phyloP scores from a whole-genome alignment of 2,329 filamentous ascomycete species.

The Leptodontidium sp. region DNA sequence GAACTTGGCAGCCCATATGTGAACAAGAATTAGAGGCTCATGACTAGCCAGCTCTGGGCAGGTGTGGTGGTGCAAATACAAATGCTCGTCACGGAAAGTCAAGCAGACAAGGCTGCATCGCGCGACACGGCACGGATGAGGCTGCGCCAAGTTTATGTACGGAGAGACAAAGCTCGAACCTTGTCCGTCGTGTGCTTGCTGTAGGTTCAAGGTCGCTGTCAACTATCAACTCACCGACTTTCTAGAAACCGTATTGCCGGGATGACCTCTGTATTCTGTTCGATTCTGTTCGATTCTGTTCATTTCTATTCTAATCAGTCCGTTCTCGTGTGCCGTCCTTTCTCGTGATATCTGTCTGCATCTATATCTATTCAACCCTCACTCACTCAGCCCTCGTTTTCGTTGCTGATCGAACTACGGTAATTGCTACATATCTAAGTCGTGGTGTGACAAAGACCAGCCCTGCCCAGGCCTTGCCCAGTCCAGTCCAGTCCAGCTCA shows the following conservation, averaged over 20 bases:
- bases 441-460: constrained; percentile 28
- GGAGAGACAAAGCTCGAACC: background rate
- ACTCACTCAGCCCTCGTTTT: background rate
- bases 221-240: constrained; percentile 12
- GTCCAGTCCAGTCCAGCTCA: no score
- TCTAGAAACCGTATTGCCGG: background rate
- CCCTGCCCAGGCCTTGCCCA: constrained; percentile 11
- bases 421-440: background rate
- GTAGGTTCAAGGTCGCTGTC: background rate
- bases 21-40: constrained; percentile 17
- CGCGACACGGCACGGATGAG: constrained; percentile 16
- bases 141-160: constrained; percentile 14
- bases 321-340: no score
- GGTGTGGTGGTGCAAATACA: background rate
- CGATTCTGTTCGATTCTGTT: background rate
- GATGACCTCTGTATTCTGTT: background rate
- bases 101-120: constrained; percentile 20
- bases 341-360: background rate
- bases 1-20: constrained; percentile 18
- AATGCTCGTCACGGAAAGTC: background rate
- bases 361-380: no score
- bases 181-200: background rate
- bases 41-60: constrained; percentile 5
- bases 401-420: background rate
- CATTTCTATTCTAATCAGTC: background rate